phyloP scores from a whole-genome alignment of 768 basidiomycete species.

The Hericium coralloides region DNA sequence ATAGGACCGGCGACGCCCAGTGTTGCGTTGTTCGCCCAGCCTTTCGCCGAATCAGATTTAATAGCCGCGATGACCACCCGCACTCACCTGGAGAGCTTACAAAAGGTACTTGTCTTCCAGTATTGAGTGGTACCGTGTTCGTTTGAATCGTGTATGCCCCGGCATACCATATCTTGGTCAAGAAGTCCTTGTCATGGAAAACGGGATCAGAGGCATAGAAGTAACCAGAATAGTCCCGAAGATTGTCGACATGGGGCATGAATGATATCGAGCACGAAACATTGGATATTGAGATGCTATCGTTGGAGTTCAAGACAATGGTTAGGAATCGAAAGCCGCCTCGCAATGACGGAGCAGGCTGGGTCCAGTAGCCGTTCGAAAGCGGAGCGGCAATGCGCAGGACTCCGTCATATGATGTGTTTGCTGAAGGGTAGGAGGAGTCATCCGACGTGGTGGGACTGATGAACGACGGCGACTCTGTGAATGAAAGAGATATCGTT shows the following conservation, averaged over 20 bases:
- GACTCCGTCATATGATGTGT: constrained; percentile 38
- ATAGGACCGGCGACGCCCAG: constrained; percentile 51
- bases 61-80: background rate
- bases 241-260: constrained; percentile 41
- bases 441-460: constrained; percentile 45
- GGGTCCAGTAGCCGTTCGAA: constrained; percentile 34
- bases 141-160: constrained; percentile 57
- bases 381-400: constrained; percentile 31
- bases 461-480: constrained; percentile 48
- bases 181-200: constrained; percentile 36
- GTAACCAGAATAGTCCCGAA: constrained; percentile 43
- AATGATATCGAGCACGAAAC: constrained; percentile 43
- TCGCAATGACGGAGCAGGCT: constrained; percentile 34
- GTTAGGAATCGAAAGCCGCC: constrained; percentile 50
- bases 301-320: constrained; percentile 28
- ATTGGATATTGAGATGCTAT: constrained; percentile 35
- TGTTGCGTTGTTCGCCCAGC: constrained; percentile 46
- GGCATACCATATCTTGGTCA: constrained; percentile 53
- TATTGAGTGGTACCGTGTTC: constrained; percentile 41
- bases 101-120: constrained; percentile 41
- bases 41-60: constrained; percentile 16
- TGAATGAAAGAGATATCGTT: constrained; percentile 43
- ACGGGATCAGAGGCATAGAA: constrained; percentile 38
- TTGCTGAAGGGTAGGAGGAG: constrained; percentile 24
- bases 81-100: constrained; percentile 27